Evolutionary conservation across 176 grass and related monocot species (phyloP), one percentile per base, ranked within the genome.

Genomic region (Cenchrus fungigraminus): DNA sequence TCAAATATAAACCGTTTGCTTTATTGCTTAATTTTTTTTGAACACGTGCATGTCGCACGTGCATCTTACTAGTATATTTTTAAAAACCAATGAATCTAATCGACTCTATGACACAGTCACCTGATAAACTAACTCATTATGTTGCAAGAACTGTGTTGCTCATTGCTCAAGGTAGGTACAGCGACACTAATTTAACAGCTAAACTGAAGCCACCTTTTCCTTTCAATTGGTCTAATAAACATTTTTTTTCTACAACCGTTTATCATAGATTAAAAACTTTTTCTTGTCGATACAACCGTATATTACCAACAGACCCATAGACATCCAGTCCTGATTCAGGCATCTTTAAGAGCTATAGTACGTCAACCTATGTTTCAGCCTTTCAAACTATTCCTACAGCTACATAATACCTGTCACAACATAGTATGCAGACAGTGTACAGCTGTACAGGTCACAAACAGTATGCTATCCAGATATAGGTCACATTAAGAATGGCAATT

Each of bases 311-410:
- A 47, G 64, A 76, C 49, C 53, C n/a, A 14, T 45, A 1, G 17
- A 40, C 2, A 9, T 10, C 25, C 9, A 32, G 3, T 12, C 9
- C 12, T 25, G 20, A 60, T 70, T 17, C 64, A 70, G 22, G 20
- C 43, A 74, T 46, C 47, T 45, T 64, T 4, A 15, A 29, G 6
- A 17, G 2, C 28, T 22, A 51, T 13, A 54, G 10, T 13, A 76
- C 11, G 43, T 12, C 20, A 37, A 46, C 15, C 64, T 32, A 71
- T 19, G 40, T 55, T 60, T 78, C 42, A 32, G 72, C n/a, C 31
- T 42, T 74, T 43, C 73, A 78, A 22, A 14, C 9, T 34, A 83
- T 59, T 71, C 9, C 14, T 70, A 77, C 72, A 77, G 2, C 15
- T 15, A 45, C 20, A n/a, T 7, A 59, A 59, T 15, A 86, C 32